Percentiles rank a stretch among this genome's conserved stretches.
Conservation (phyloP, 495 filamentous ascomycete species). For the Trichoderma reesei region DNA sequence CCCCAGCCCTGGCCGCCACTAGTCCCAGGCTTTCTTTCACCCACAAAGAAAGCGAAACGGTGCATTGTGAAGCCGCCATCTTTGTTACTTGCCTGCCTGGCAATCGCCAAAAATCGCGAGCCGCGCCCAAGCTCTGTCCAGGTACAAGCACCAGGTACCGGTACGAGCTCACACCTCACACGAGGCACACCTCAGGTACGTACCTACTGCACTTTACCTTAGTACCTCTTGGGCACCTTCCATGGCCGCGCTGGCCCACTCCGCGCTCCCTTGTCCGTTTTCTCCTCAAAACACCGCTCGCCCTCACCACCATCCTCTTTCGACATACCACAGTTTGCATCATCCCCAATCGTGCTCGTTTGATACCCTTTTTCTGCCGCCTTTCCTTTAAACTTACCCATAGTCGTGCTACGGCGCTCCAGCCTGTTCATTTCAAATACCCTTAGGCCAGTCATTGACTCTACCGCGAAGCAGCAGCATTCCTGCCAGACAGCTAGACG, state of each 20-base stretch:
- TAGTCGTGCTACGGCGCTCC: background rate
- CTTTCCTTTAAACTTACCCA: background rate
- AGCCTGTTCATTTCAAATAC: background rate
- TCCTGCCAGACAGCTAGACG: background rate
- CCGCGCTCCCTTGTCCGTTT: slow-evolving; percentile 3
- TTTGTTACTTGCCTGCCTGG: background rate
- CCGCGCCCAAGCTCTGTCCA: background rate
- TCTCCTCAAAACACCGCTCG: slow-evolving; percentile 10
- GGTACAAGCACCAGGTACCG: too few relatives aligned
- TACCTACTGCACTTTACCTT: too few relatives aligned
- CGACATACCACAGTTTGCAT: slow-evolving; percentile 7
- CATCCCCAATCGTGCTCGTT: slow-evolving; percentile 7
- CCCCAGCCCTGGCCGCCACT: background rate
- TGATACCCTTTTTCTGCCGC: slow-evolving; percentile 6
- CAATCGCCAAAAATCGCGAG: background rate
- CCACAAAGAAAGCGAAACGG: background rate
- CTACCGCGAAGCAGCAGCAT: background rate
- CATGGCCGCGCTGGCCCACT: slow-evolving; percentile 3
- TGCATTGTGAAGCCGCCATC: background rate
- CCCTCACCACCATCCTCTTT: slow-evolving; percentile 9
- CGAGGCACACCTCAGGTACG: too few relatives aligned
- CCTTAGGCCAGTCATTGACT: background rate
- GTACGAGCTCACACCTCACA: too few relatives aligned
- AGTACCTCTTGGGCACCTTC: too few relatives aligned
- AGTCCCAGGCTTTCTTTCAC: background rate